Evolutionary conservation across 75 land plant species (phyloP).

Genomic region (Chamaecyparis obtusa): DNA sequence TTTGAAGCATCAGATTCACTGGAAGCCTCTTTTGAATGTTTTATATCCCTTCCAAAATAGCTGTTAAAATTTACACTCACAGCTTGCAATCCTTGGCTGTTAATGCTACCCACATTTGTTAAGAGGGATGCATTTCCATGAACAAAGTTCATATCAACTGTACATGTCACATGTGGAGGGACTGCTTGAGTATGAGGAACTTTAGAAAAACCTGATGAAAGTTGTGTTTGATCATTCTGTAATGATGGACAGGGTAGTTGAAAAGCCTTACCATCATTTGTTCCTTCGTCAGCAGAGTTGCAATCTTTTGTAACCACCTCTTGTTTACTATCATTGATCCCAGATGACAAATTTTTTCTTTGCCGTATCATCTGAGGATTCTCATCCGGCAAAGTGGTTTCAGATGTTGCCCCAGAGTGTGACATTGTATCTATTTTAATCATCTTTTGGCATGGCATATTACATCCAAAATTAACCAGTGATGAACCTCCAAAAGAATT

Average conservation of each 20-base stretch:
- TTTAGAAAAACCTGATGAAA: not conserved
- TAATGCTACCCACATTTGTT: constrained; percentile 18
- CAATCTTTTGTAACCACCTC: not conserved
- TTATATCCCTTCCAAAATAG: not conserved
- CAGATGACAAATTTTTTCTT: not conserved
- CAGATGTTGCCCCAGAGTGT: not conserved
- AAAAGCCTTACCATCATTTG: not conserved
- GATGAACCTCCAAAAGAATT: not conserved
- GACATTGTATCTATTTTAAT: not conserved
- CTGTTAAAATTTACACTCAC: not conserved
- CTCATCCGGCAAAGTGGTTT: not conserved
- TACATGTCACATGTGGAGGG: not conserved
- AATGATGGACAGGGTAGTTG: not conserved
- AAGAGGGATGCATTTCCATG: constrained; percentile 46
- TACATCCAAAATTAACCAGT: not conserved
- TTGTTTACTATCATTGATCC: not conserved
- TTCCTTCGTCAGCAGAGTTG: not conserved
- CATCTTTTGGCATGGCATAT: not conserved
- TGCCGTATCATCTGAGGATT: not conserved
- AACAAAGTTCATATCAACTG: constrained; percentile 25
- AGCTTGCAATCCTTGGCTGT: not conserved
- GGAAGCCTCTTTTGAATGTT: not conserved
- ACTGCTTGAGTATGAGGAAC: not conserved
- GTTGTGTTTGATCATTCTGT: not conserved
- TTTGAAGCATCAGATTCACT: constrained; percentile 1